phyloP scores from a whole-genome alignment of 345 rosid genomes.

The Physaria fendleri region DNA sequence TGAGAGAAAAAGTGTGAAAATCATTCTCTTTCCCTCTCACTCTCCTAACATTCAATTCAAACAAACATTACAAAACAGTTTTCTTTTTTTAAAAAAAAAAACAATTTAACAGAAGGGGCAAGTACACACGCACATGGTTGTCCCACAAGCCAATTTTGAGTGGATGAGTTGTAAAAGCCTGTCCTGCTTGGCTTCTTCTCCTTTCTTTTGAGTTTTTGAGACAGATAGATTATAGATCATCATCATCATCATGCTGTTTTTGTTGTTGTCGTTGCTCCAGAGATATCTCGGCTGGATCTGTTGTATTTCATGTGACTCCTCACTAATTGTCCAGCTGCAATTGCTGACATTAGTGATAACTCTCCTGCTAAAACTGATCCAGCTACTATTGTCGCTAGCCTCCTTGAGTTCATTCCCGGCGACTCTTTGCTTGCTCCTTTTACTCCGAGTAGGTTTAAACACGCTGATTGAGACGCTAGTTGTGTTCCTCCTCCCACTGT shows the following conservation, averaged over 20 bases:
- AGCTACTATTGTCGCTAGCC: slow-evolving; percentile 64
- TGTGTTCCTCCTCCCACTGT: slow-evolving; percentile 93
- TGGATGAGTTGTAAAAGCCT: slow-evolving; percentile 23
- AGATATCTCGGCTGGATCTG: slow-evolving; percentile 66
- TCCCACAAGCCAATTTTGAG: slow-evolving; percentile 9
- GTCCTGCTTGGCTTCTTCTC: slow-evolving; percentile 20
- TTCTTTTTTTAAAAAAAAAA: too few relatives aligned
- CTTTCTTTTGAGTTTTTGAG: neutral
- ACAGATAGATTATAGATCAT: too few relatives aligned
- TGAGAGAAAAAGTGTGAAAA: too few relatives aligned
- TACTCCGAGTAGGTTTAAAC: slow-evolving; percentile 69
- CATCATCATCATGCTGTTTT: neutral
- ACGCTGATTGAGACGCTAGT: slow-evolving; percentile 81
- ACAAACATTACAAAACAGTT: too few relatives aligned
- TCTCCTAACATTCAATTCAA: too few relatives aligned
- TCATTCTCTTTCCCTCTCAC: too few relatives aligned
- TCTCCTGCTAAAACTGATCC: slow-evolving; percentile 84
- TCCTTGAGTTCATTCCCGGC: slow-evolving; percentile 68
- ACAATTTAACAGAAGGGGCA: slow-evolving; percentile 29
- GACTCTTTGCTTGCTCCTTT: slow-evolving; percentile 65
- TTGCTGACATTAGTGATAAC: slow-evolving; percentile 82
- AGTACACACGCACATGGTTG: slow-evolving; percentile 25
- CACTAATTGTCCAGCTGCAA: slow-evolving; percentile 86
- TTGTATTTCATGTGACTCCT: slow-evolving; percentile 89
- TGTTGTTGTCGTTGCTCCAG: slow-evolving; percentile 31